Evolutionary conservation across 176 grass and related monocot genomes (phyloP).

Genomic region (Aegilops umbellulata): DNA sequence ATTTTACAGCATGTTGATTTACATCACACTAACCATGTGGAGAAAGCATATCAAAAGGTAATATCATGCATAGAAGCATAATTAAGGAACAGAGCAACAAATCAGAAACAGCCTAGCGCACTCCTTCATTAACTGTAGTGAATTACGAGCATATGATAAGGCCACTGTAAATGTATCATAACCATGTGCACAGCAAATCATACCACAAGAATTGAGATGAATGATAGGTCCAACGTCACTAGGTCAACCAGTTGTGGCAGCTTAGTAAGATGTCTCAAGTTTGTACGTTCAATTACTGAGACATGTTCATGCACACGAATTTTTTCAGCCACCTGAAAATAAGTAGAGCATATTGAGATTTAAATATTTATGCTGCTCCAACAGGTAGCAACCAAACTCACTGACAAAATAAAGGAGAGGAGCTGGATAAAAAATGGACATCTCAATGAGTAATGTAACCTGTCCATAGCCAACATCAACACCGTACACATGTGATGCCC

Average conservation of each 20-base stretch:
- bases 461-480: constrained; percentile 99
- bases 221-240: constrained; percentile 89
- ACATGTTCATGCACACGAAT: constrained; percentile 74
- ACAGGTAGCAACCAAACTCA: background rate
- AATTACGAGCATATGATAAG: background rate
- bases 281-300: constrained; percentile 83
- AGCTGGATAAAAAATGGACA: constrained; percentile 1
- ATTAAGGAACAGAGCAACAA: background rate
- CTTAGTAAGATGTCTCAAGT: constrained; percentile 89
- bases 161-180: background rate
- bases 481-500: constrained; percentile 79
- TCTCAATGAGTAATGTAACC: constrained; percentile 39
- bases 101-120: background rate
- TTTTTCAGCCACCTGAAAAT: constrained; percentile 94
- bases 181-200: background rate
- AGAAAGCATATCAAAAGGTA: background rate
- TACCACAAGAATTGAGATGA: constrained; percentile 98
- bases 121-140: background rate
- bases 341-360: constrained; percentile 16
- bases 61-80: background rate
- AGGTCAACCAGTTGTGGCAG: constrained; percentile 75
- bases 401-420: background rate
- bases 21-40: background rate
- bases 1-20: background rate
- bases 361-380: background rate